A percentile compares a stretch with the other conserved stretches of the same genome.
These are phyloP conservation scores for Teratosphaeria gauchensis DNA, from an alignment of 2,329 filamentous ascomycete species.

Conservation along the genomic window DNA sequence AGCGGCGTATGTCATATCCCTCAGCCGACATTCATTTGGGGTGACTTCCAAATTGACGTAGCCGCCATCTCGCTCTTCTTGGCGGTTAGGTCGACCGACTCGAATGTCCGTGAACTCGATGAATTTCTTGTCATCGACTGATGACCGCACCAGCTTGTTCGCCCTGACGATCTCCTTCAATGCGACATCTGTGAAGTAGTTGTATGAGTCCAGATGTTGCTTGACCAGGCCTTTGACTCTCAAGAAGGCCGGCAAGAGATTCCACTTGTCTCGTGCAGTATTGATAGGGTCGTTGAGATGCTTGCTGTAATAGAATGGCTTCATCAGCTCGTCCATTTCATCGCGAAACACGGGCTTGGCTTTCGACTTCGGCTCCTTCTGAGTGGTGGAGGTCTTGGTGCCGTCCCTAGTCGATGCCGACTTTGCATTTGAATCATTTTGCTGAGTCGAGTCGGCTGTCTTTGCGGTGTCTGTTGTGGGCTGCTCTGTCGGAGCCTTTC, in stretches of 20 bases:
- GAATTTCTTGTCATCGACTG: constrained; percentile 58
- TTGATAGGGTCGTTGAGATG: constrained; percentile 59
- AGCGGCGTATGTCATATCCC: constrained; percentile 96
- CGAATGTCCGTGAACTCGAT: constrained; percentile 64
- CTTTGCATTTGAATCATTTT: constrained; percentile 3
- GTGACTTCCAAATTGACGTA: constrained; percentile 61
- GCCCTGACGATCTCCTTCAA: constrained; percentile 94
- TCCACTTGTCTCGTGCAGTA: constrained; percentile 83
- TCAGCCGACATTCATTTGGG: constrained; percentile 89
- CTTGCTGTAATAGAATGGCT: constrained; percentile 63
- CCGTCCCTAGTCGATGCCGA: constrained; percentile 4
- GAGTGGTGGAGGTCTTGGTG: background rate
- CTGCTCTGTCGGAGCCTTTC: constrained; percentile 4
- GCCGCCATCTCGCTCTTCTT: constrained; percentile 62
- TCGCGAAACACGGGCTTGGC: constrained; percentile 15
- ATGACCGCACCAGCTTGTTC: constrained; percentile 78
- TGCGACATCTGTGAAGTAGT: constrained; percentile 94
- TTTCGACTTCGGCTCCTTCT: constrained; percentile 3
- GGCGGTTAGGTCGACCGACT: constrained; percentile 69
- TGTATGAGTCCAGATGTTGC: constrained; percentile 97
- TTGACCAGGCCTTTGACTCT: constrained; percentile 96
- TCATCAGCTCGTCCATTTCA: constrained; percentile 49
- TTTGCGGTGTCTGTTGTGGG: background rate
- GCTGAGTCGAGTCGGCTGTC: background rate
- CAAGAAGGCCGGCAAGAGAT: constrained; percentile 89